Evolutionary conservation across 2,329 filamentous ascomycete species (phyloP).

Genomic region (Xylariaceae sp.): DNA sequence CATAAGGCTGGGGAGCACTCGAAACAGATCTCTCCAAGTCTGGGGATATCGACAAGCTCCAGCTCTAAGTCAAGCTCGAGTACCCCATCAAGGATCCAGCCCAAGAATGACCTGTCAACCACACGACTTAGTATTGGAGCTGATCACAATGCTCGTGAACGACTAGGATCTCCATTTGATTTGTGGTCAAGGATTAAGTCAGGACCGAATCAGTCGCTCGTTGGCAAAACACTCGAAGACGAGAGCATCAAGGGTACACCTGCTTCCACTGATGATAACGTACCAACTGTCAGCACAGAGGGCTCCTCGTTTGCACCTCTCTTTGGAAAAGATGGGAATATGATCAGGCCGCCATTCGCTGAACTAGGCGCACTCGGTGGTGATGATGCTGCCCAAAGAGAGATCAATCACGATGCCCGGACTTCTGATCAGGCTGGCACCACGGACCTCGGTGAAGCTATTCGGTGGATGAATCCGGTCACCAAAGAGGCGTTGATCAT

Average conservation of each 20-base stretch:
- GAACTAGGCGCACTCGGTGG: neutral
- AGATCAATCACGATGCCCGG: constrained; percentile 3
- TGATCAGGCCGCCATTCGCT: constrained; percentile 23
- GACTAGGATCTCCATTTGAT: constrained; percentile 32
- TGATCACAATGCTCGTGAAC: constrained; percentile 35
- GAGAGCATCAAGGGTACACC: too few species aligned
- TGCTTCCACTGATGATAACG: too few species aligned
- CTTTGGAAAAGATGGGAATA: constrained; percentile 21
- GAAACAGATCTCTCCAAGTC: constrained; percentile 1
- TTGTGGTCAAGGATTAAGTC: constrained; percentile 36
- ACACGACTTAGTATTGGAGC: constrained; percentile 33
- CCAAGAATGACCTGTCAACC: constrained; percentile 24
- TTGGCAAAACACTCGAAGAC: too few species aligned
- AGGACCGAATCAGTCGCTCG: constrained; percentile 19
- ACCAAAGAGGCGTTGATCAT: constrained; percentile 50
- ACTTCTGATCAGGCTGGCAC: neutral
- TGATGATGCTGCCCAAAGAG: neutral
- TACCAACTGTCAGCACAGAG: neutral
- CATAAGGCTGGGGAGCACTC: neutral
- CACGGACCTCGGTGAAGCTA: constrained; percentile 24
- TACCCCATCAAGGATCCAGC: constrained; percentile 1
- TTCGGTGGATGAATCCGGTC: constrained; percentile 59
- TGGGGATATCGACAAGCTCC: constrained; percentile 8
- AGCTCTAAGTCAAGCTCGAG: constrained; percentile 8
- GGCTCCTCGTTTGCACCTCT: constrained; percentile 11